Evolutionary conservation across 2,329 filamentous ascomycete species (phyloP).

Genomic region (Diaporthe batatas): DNA sequence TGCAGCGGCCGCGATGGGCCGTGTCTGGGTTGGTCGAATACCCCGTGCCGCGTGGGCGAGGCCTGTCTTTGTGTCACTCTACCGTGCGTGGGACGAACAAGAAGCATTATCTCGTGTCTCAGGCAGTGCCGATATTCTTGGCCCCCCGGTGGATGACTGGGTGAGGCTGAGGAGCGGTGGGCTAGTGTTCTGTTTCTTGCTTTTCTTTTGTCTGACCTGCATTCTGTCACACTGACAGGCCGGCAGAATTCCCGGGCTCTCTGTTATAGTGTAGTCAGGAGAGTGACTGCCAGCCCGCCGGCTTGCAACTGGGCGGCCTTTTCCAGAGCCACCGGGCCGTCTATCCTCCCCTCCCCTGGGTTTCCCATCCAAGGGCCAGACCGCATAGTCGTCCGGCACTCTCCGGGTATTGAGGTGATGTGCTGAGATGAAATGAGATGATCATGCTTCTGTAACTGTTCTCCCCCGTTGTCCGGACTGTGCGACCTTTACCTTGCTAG

Average conservation of each 20-base stretch:
- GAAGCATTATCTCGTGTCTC: conserved; percentile 21
- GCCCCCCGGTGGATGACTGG: not conserved
- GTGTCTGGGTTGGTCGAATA: not conserved
- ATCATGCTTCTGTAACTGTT: not conserved
- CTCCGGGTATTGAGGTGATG: not conserved
- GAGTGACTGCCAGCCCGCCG: not conserved
- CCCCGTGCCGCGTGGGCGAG: conserved; percentile 26
- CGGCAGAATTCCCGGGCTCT: not conserved
- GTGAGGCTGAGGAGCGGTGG: conserved; percentile 18
- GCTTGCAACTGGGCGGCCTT: not conserved
- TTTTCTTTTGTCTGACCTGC: not conserved
- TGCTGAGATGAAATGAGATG: not conserved
- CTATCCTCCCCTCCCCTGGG: not conserved
- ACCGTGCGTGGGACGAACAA: conserved; percentile 4
- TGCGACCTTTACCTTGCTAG: conserved; percentile 26
- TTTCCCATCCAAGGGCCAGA: not conserved
- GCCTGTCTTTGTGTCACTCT: not conserved
- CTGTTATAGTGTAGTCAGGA: not conserved
- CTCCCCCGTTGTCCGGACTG: not conserved
- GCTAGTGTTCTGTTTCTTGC: too few species aligned
- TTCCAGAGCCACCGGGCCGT: not conserved
- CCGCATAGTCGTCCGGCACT: not conserved
- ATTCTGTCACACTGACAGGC: not conserved
- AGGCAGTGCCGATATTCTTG: not conserved
- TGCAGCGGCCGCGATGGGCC: conserved; percentile 10